phyloP scores from a whole-genome alignment of 192 early-diverging fungal species.

The Coemansia sp. region DNA sequence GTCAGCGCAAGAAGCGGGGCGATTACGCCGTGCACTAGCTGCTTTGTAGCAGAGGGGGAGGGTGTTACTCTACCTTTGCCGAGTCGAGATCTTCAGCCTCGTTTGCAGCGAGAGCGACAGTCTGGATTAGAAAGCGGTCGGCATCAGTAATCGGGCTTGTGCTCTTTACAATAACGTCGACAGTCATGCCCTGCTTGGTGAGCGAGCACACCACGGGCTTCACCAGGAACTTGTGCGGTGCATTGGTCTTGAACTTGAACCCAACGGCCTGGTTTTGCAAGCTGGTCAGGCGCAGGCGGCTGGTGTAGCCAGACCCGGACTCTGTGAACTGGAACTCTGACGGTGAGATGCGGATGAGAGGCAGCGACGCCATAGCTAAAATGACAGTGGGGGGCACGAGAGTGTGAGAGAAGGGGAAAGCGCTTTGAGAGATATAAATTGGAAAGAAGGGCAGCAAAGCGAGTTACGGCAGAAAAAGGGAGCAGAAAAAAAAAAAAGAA shows the following conservation, averaged over 20 bases:
- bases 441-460: too few species aligned
- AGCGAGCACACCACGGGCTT: constrained; percentile 56
- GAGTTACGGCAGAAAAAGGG: not conserved
- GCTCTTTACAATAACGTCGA: constrained; percentile 56
- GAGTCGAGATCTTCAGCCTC: constrained; percentile 51
- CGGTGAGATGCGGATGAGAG: constrained; percentile 53
- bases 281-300: constrained; percentile 49
- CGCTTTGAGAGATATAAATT: not conserved
- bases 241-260: constrained; percentile 63
- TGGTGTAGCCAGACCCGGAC: constrained; percentile 44
- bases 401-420: not conserved
- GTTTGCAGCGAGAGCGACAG: constrained; percentile 45
- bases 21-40: not conserved
- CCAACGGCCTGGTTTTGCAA: constrained; percentile 49
- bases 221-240: constrained; percentile 58
- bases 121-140: constrained; percentile 60
- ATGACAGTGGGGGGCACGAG: not conserved
- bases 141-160: constrained; percentile 41
- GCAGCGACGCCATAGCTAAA: constrained; percentile 24
- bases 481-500: not conserved
- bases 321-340: constrained; percentile 54
- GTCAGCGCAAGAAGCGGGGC: not conserved
- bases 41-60: not conserved
- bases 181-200: constrained; percentile 32
- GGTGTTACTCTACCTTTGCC: constrained; percentile 46